Evolutionary conservation across 371 early-diverging fungal species (phyloP).

Genomic region (Mortierella polycephala): DNA sequence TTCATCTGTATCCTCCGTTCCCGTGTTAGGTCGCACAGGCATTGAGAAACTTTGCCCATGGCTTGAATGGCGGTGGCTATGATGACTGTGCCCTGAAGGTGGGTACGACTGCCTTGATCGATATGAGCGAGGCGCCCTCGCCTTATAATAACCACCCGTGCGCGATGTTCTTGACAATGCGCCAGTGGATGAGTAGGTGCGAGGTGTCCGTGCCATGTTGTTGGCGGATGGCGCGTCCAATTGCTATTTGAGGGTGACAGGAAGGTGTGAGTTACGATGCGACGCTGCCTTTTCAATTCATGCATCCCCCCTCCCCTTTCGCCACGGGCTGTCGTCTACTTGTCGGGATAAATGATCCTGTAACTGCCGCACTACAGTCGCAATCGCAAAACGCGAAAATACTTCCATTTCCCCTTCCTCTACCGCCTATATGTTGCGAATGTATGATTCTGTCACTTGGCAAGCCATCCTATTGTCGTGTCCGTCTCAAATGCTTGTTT

Average conservation of each 20-base stretch:
- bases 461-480: neutral
- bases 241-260: conserved; percentile 10
- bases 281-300: neutral
- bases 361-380: neutral
- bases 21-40: conserved; percentile 35
- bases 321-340: too few relatives aligned
- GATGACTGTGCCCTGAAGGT: conserved; percentile 6
- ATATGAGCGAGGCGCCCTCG: conserved; percentile 22
- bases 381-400: neutral
- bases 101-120: conserved; percentile 27
- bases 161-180: conserved; percentile 7
- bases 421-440: neutral
- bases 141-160: conserved; percentile 17
- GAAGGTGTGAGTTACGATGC: neutral
- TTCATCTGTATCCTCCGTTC: conserved; percentile 46
- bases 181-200: conserved; percentile 1
- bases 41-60: conserved; percentile 28
- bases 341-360: too few relatives aligned
- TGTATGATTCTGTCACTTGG: conserved; percentile 3
- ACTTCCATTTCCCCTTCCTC: neutral
- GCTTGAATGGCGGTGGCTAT: neutral
- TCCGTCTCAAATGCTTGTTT: neutral
- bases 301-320: too few relatives aligned
- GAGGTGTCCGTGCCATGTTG: conserved; percentile 1
- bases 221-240: conserved; percentile 3